Conservation (phyloP, 495 filamentous ascomycete species). For the Chaetomidium leptoderma region DNA sequence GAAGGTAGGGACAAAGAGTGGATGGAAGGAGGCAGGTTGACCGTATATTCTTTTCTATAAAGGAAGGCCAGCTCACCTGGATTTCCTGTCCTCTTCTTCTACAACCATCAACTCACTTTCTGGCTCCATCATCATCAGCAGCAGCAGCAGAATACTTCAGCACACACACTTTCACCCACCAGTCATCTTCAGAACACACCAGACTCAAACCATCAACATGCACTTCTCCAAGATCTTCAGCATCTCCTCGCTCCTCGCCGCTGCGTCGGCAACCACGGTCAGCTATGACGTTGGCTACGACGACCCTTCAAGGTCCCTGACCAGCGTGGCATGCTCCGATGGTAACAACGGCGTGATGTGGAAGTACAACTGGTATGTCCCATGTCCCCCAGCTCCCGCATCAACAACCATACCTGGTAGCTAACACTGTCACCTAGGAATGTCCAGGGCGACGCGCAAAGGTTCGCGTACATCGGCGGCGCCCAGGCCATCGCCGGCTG, state of each 20-base stretch:
- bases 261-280: slow-evolving; percentile 43
- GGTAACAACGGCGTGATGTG: slow-evolving; percentile 56
- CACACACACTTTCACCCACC: background rate
- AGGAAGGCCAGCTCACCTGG: too few species aligned
- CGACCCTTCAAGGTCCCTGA: slow-evolving; percentile 42
- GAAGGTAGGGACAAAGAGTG: background rate
- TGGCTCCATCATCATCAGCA: slow-evolving; percentile 8
- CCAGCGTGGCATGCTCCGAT: slow-evolving; percentile 52
- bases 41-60: background rate
- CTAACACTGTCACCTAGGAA: slow-evolving; percentile 6
- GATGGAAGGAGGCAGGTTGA: background rate
- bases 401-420: background rate
- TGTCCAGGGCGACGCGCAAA: slow-evolving; percentile 46
- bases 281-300: slow-evolving; percentile 60
- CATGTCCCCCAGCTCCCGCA: background rate
- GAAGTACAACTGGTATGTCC: slow-evolving; percentile 39
- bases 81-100: background rate
- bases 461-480: slow-evolving; percentile 61
- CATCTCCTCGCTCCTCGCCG: slow-evolving; percentile 35
- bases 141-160: background rate
- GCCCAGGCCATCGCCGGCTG: slow-evolving; percentile 54
- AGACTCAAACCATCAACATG: slow-evolving; percentile 39
- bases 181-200: background rate
- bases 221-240: slow-evolving; percentile 45
- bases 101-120: background rate